Conservation (phyloP, 345 rosid genomes). For the Boechera stricta region DNA sequence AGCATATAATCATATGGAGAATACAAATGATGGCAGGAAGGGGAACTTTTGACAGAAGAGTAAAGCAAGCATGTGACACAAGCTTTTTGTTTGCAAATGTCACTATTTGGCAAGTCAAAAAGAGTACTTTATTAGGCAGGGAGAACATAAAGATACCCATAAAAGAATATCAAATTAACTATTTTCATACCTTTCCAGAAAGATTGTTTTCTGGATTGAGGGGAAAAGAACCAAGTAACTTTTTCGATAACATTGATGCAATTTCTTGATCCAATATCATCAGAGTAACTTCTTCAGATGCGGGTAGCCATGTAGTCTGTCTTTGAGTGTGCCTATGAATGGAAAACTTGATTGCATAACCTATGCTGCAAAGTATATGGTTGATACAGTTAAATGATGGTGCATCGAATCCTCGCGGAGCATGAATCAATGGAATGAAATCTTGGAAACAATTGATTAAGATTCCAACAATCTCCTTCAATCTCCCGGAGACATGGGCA, state of each 20-base stretch:
- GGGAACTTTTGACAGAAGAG: not conserved
- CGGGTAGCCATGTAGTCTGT: slow-evolving; percentile 32
- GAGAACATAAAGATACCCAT: too few species aligned
- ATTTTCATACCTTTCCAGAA: slow-evolving; percentile 57
- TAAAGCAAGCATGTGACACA: not conserved
- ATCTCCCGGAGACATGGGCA: slow-evolving; percentile 52
- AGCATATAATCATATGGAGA: not conserved
- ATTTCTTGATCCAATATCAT: slow-evolving; percentile 53
- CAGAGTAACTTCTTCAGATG: slow-evolving; percentile 45
- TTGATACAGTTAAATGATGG: slow-evolving; percentile 68
- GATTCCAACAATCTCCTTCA: slow-evolving; percentile 74
- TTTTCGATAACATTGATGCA: slow-evolving; percentile 58
- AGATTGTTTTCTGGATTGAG: slow-evolving; percentile 53
- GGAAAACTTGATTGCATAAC: slow-evolving; percentile 56
- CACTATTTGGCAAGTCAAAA: too few species aligned
- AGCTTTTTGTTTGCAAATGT: too few species aligned
- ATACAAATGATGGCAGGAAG: slow-evolving; percentile 1
- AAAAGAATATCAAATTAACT: too few species aligned
- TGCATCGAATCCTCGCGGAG: slow-evolving; percentile 52
- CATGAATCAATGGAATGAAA: slow-evolving; percentile 59
- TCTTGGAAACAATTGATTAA: slow-evolving; percentile 73
- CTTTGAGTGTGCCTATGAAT: slow-evolving; percentile 44
- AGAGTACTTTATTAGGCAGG: too few species aligned
- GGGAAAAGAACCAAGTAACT: slow-evolving; percentile 65
- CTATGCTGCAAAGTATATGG: slow-evolving; percentile 66